Base-by-base conservation (phyloP, 768 basidiomycete genomes). In the Crucibulum laeve region DNA sequence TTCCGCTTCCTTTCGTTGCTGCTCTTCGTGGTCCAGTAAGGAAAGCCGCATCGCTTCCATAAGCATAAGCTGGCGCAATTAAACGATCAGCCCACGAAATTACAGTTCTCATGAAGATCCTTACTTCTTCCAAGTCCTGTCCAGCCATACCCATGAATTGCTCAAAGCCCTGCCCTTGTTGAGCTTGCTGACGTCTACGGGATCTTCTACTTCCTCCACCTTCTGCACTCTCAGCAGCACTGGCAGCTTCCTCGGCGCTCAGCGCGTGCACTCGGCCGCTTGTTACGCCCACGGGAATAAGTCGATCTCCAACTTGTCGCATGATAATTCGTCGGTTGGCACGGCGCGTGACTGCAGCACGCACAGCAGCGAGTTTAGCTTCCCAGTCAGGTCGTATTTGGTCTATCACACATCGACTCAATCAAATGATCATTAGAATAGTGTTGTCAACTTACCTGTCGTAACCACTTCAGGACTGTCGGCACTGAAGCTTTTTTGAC, bases 41-140 rank as follows among this genome's bases (percentile, higher is more conserved):
- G 92, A 96, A 45, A 96, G 69, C 43, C 95, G 82, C 93, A 99
- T 98, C 4, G 96, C 96, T 67, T 98, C 96, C 90, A 94, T 94
- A 43, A 99, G 71, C 95, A 98, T 97, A 34, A 99, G 67, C 91
- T 99, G 49, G 30, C 51, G 36, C 37, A 25, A 37, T 17, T 44
- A 35, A 23, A 33, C 18, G 18, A 25, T 36, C 40, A 45, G 26
- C 22, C 43, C 10, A 3, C 2, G 17, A 18, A 43, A 15, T 43
- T 32, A 25, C 53, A 33, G 58, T 51, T 33, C 19, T 26, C 42
- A 25, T 48, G 40, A 46, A 46, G 30, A 38, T 35, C 60, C 78
- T 57, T 55, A 91, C 92, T 76, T 95, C 93, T 71, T 94, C 93
- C 43, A 95, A 63, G 66, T 95, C 93, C 61, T 87, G 87, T n/a